Base-by-base conservation (phyloP, 805 yeast genomes). In the Zygosaccharomyces siamensis region DNA sequence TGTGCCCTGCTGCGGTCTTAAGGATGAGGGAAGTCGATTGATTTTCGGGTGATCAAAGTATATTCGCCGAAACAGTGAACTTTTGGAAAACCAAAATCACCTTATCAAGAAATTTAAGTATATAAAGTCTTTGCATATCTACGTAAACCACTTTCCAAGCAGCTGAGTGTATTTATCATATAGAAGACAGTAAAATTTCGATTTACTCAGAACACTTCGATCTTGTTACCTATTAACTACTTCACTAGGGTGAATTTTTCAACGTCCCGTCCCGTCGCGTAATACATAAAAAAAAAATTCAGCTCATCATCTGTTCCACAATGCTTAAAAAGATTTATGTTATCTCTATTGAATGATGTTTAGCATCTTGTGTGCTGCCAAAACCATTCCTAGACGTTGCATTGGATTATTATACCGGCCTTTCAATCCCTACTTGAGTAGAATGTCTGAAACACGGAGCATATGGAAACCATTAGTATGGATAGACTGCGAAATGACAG, bases 401-500 rank as follows among this genome's bases (percentile, higher is more conserved):
- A 23, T 24, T 14, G 27, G 44, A 12, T 20, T 37, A 5, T 11
- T 41, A 14, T 30, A 41, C 33, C 44, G 44, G 7, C 27, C 36
- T n/a, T 41, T 24, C 16, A 41, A 41, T 33, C 44, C 44, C 11
- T 41, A 41, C 36, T 28, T 41, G 36, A 41, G 20, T 14, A 41
- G 26, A 26, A 43, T 43, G 39, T 18, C 46, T 12, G 37, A 43
- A n/a, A n/a, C 12, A 21, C 37, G 37, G 20, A 20, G 33, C 16
- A 36, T 47, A 21, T 60, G 48, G 53, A 64, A 68, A 41, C 77
- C 78, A 5, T 73, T 92, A 16, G 95, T 93, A 3, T 93, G 99
- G 99, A 76, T 93, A 14, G 99, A 93, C 69, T 93, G 98, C 68
- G 99, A 93, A 66, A 93, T 93, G 99, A 93, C 99, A 0, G 99